Base-by-base conservation (phyloP, 345 rosid species). In the Excoecaria agallocha region DNA sequence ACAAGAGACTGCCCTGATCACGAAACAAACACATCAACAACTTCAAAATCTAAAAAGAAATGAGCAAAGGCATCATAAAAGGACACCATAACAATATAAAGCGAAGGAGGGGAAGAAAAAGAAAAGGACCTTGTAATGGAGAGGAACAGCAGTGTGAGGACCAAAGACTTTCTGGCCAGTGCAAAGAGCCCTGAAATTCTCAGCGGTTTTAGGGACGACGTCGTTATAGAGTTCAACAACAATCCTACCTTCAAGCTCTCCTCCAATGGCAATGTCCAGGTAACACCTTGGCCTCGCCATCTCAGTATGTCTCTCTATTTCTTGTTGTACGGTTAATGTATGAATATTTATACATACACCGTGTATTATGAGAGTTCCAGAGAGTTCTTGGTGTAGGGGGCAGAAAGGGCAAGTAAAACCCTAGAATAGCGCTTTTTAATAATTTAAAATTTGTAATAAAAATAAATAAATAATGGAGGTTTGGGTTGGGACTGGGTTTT, bases 131-230 rank as follows among this genome's bases (percentile, higher is more conserved):
- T 95, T 95, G 85, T 85, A 91, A 75, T 95, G 98, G 71, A 95
- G 97, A 74, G 94, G 92, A 17, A 75, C 89, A 16, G 83, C 89
- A 8, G 98, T 89, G 72, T 80, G 77, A 37, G 96, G 91, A 3
- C 91, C 99, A 78, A 89, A 77, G 85, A 96, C 99, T 84, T 87
- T 95, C 81, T 93, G 93, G 0, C 99, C 97, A 43, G 94, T 91
- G 75, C 99, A 95, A 56, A 95, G 94, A 48, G 97, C 90, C 71
- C 99, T 84, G 83, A 95, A 95, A 83, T 95, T 95, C 79, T 89
- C 92, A 3, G 96, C 96, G 25, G 99, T 95, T 76, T 78, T 89
- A 38, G 97, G 99, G 37, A 91, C 94, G 51, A 93, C 87, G 77
- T 95, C 98, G 75, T 79, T 80, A 87, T 71, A 89, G 57, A 95